Base-by-base conservation (phyloP, 208 protist species). In the Crithidia bombi region DNA sequence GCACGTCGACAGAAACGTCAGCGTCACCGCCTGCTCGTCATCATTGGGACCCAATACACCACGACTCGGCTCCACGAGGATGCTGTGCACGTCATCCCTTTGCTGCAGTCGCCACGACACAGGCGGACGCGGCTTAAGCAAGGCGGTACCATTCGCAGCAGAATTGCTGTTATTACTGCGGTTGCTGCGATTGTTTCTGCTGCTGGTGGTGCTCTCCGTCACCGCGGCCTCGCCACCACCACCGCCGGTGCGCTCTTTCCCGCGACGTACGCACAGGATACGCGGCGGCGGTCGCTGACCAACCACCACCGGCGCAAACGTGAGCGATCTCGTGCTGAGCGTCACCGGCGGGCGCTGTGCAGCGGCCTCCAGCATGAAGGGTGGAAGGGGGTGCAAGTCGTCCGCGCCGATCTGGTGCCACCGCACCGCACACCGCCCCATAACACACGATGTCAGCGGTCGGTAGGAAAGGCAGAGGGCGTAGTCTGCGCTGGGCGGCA, bases 361-460 rank as follows among this genome's bases (percentile, higher is more conserved):
- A 10, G 61, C 61, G 33, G 75, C 82, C 50, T 65, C 49, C 55
- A 95, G 65, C 33, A 81, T 79, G 36, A 95, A 82, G 14, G 86
- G 86, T 38, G 81, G 79, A 39, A 95, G 79, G 32, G 79, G 82
- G 61, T 95, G 82, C 25, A 77, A 50, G 52, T 87, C 84, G 63
- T 88, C 83, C 3, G 85, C 78, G n/a, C 90, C 90, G 47, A 95
- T 56, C 62, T 92, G 90, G 21, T 74, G 67, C 90, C 86, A 92
- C 5, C 65, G 65, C 35, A 89, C 81, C 44, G 86, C 83, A 47
- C 83, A 82, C 11, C 66, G 47, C 23, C 57, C 38, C 38, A 38
- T 39, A n/a, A 49, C 54, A 33, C 66, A n/a, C 32, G 70, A 59
- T 21, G 59, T 57, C 46, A 25, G 32, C 19, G 50, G 71, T 38